These are phyloP conservation scores for rapeseed (Brassica napus) DNA, from an alignment of 345 rosid species.

Conservation along the genomic window DNA sequence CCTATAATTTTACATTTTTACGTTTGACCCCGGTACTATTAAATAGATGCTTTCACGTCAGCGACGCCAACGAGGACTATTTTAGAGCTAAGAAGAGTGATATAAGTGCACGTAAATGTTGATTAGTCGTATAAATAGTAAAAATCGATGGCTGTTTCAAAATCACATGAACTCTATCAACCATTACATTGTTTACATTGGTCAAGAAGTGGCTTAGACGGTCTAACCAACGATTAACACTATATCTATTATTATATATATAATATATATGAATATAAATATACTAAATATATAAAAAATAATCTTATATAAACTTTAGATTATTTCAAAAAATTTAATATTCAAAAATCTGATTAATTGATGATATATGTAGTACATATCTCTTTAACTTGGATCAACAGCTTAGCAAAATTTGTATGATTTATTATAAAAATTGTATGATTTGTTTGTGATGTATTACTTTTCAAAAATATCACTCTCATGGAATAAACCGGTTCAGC, in stretches of 20 bases:
- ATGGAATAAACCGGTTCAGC: background rate
- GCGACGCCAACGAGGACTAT: slow-evolving; percentile 31
- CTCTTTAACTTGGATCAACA: background rate
- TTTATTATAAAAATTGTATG: background rate
- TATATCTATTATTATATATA: background rate
- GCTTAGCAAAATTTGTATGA: background rate
- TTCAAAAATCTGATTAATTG: background rate
- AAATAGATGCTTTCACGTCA: background rate
- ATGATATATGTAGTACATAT: background rate
- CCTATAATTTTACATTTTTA: background rate
- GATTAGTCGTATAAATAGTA: background rate
- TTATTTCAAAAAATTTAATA: background rate
- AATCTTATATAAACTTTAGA: background rate
- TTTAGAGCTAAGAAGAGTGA: background rate
- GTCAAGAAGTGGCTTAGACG: background rate
- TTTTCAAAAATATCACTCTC: background rate
- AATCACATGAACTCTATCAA: background rate
- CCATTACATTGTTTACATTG: background rate
- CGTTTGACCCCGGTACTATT: slow-evolving; percentile 21
- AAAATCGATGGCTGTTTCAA: background rate
- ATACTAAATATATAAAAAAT: background rate
- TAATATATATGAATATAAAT: background rate
- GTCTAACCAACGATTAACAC: background rate
- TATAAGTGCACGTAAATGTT: background rate
- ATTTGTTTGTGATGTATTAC: background rate